Conservation (phyloP, 176 grass and related monocot species). For the Paspalum vaginatum region DNA sequence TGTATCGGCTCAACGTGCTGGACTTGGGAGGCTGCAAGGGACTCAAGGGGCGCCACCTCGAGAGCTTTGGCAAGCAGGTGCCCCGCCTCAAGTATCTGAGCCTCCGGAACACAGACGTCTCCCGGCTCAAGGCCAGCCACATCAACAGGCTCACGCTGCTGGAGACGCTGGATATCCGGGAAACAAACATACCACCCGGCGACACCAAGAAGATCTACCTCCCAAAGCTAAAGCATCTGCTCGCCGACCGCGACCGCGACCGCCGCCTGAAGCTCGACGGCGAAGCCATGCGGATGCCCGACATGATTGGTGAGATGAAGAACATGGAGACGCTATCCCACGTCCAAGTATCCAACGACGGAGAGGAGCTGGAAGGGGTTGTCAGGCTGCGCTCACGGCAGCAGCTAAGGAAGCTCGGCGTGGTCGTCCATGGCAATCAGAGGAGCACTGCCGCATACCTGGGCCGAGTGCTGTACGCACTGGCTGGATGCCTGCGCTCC, state of each 20-base stretch:
- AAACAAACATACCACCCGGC: not conserved
- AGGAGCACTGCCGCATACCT: not conserved
- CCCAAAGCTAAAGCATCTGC: constrained; percentile 8
- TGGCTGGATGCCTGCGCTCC: not conserved
- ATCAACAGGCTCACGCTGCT: not conserved
- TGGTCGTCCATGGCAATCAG: not conserved
- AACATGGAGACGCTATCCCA: not conserved
- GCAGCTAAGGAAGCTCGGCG: constrained; percentile 15
- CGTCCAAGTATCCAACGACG: not conserved
- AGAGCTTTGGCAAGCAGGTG: not conserved
- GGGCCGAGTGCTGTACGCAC: not conserved
- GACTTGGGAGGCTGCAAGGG: constrained; percentile 23
- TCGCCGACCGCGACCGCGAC: not conserved
- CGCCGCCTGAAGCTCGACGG: not conserved
- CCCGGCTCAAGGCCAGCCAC: not conserved
- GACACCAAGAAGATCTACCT: not conserved
- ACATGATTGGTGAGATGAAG: not conserved
- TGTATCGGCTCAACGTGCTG: constrained; percentile 19
- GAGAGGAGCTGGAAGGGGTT: not conserved
- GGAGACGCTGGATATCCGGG: constrained; percentile 28
- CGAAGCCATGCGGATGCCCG: not conserved
- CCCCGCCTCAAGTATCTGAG: constrained; percentile 7
- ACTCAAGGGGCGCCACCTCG: not conserved
- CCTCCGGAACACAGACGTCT: not conserved
- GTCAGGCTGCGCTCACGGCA: not conserved